These are phyloP conservation scores for Tetrahymena elliotti DNA, from an alignment of 73 alveolate genomes.

Conservation along the genomic window DNA sequence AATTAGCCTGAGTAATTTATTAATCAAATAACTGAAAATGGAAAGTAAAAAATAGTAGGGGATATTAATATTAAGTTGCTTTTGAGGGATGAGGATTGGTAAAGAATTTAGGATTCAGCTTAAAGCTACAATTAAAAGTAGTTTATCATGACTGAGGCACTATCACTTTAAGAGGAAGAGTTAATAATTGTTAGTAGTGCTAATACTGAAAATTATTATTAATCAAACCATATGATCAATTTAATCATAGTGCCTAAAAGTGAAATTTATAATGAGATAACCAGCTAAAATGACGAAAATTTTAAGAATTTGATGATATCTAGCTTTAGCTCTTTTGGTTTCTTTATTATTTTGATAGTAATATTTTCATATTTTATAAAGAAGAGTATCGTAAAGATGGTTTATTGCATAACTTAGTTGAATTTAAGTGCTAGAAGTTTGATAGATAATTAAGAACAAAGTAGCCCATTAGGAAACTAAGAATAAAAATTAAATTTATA, in stretches of 20 bases:
- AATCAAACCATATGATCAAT: neutral
- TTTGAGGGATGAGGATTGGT: neutral
- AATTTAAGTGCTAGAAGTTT: neutral
- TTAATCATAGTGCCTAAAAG: neutral
- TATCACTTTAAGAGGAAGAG: neutral
- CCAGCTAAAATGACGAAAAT: neutral
- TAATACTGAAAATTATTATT: neutral
- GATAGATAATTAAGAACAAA: neutral
- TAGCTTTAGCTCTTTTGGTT: neutral
- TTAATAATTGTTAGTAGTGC: neutral
- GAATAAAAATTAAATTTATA: neutral
- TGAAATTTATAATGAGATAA: neutral
- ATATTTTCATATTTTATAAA: neutral
- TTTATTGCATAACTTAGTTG: neutral
- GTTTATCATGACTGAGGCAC: neutral
- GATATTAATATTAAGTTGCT: neutral
- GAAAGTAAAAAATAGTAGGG: neutral
- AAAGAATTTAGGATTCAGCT: neutral
- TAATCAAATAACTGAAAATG: neutral
- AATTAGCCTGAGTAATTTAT: neutral
- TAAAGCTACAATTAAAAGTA: neutral
- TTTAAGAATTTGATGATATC: neutral
- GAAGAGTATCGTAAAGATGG: neutral
- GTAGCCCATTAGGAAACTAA: neutral
- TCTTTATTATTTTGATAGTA: neutral